Evolutionary conservation across 1,139 yeast genomes (phyloP).

Genomic region (Suhomyces wounanorum): DNA sequence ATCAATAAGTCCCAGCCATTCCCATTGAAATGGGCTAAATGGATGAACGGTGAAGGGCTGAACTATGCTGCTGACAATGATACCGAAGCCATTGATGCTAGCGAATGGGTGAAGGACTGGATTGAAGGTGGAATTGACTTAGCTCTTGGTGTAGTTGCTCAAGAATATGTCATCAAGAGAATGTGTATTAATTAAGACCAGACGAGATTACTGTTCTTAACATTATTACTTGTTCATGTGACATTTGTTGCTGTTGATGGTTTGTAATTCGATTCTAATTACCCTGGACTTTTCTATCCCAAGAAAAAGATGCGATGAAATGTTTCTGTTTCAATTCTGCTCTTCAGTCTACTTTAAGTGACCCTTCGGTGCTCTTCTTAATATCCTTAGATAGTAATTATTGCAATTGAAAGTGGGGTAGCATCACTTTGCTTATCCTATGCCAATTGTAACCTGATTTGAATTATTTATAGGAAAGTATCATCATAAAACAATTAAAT

Average conservation of each 20-base stretch:
- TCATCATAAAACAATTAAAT: not conserved
- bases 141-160: constrained; percentile 84
- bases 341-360: not conserved
- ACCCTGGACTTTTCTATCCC: not conserved
- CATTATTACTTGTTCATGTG: not conserved
- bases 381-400: not conserved
- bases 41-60: constrained; percentile 63
- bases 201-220: no score
- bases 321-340: not conserved
- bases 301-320: not conserved
- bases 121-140: constrained; percentile 78
- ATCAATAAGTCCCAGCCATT: constrained; percentile 83
- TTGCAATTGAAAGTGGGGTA: not conserved
- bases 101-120: constrained; percentile 97
- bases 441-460: not conserved
- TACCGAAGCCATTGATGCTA: constrained; percentile 69
- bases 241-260: not conserved
- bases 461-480: not conserved
- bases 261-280: not conserved
- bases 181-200: constrained; percentile 62
- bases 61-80: constrained; percentile 31
- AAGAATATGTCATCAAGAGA: constrained; percentile 83
- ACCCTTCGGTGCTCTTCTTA: not conserved
- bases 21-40: constrained; percentile 85
- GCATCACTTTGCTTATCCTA: not conserved